These are phyloP conservation scores for Solanum peruvianum DNA, from an alignment of 257 asterid species.

Conservation along the genomic window DNA sequence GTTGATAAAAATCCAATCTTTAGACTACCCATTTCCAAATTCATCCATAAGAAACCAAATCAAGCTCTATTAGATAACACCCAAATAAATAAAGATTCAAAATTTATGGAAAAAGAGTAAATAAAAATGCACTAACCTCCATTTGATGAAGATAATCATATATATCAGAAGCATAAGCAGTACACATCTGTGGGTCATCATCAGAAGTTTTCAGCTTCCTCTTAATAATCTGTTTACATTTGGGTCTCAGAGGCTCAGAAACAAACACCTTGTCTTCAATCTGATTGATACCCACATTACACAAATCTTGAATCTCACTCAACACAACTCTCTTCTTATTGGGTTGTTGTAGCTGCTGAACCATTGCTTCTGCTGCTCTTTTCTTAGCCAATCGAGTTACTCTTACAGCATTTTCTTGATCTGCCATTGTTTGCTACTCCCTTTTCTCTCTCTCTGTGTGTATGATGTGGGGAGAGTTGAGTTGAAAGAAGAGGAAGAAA, in stretches of 20 bases:
- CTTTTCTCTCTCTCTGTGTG: not conserved
- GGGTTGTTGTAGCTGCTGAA: not conserved
- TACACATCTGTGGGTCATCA: constrained; percentile 19
- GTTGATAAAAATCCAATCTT: not conserved
- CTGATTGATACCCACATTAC: not conserved
- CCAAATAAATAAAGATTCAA: not conserved
- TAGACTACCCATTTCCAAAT: not conserved
- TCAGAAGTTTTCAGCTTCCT: not conserved
- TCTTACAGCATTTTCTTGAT: constrained; percentile 1
- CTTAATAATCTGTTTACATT: not conserved
- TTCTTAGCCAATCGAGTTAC: constrained; percentile 12
- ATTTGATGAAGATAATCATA: constrained; percentile 7
- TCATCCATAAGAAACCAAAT: not conserved
- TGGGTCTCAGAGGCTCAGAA: not conserved
- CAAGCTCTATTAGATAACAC: not conserved
- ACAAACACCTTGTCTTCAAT: not conserved
- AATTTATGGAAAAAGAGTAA: not conserved
- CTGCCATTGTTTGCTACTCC: not conserved
- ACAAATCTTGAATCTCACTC: not conserved
- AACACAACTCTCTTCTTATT: constrained; percentile 13
- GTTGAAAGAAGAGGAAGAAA: not conserved
- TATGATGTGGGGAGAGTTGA: not conserved
- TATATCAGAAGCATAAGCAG: constrained; percentile 7
- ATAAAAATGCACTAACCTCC: not conserved
- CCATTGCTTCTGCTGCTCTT: constrained; percentile 11